Conservation (phyloP, 163 green algal genomes). For the Trebouxiophyceae sp. region DNA sequence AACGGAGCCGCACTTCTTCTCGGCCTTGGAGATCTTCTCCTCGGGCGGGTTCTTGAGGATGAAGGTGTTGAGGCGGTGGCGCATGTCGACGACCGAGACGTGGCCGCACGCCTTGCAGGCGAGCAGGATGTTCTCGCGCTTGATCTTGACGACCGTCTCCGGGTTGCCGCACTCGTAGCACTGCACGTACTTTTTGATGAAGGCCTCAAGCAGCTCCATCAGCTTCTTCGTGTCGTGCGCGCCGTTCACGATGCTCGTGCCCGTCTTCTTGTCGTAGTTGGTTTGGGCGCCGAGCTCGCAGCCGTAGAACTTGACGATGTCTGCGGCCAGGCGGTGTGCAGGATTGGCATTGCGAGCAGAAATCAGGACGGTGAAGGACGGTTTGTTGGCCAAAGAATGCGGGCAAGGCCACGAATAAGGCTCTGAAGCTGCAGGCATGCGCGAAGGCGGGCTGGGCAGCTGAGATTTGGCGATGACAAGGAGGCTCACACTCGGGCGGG, state of each 20-base stretch:
- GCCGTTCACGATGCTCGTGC: constrained; percentile 96
- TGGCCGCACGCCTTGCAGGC: constrained; percentile 88
- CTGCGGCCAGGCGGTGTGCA: constrained; percentile 38
- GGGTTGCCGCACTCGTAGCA: constrained; percentile 98
- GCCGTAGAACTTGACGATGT: constrained; percentile 95
- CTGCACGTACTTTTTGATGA: constrained; percentile 86
- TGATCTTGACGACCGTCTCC: constrained; percentile 84
- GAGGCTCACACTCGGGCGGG: constrained; percentile 75
- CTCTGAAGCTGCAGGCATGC: too few species aligned
- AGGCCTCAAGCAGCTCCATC: constrained; percentile 80
- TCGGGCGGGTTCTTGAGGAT: constrained; percentile 99
- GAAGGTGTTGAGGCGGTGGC: constrained; percentile 95
- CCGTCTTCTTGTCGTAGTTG: constrained; percentile 88
- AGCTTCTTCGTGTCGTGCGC: constrained; percentile 61
- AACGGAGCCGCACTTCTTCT: constrained; percentile 59
- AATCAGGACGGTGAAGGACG: too few species aligned
- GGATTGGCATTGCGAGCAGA: too few species aligned
- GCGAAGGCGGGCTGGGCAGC: too few species aligned
- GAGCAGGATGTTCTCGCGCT: constrained; percentile 81
- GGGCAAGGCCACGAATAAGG: too few species aligned
- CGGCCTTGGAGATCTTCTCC: constrained; percentile 85
- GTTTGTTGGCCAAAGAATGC: too few species aligned
- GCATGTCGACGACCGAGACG: constrained; percentile 85
- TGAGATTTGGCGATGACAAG: background rate
- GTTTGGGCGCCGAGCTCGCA: constrained; percentile 95